Percentiles rank a stretch among this genome's conserved stretches.
These are phyloP conservation scores for Fusarium anthophilum DNA, from an alignment of 2,329 filamentous ascomycete species.

Conservation along the genomic window DNA sequence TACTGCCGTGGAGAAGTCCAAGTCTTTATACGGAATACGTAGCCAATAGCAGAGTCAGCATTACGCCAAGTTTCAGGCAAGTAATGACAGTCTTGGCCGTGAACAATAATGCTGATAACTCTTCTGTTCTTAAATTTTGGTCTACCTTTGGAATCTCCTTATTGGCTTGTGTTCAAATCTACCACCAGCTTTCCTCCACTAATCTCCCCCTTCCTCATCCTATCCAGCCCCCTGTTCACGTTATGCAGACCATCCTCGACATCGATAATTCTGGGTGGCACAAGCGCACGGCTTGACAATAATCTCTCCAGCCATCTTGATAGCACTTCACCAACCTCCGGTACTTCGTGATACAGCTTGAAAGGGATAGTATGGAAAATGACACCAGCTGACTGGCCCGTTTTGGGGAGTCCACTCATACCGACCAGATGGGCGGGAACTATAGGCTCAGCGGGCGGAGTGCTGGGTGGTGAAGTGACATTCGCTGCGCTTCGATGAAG, in stretches of 20 bases:
- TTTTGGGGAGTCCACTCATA: constrained; percentile 73
- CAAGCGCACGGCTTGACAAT: constrained; percentile 62
- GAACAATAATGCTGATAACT: not conserved
- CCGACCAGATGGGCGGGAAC: constrained; percentile 69
- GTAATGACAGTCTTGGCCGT: too few relatives aligned
- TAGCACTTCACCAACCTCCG: constrained; percentile 68
- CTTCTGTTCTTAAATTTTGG: not conserved
- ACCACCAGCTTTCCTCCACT: constrained; percentile 77
- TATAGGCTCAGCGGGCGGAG: constrained; percentile 45
- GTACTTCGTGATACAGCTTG: constrained; percentile 77
- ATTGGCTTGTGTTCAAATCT: constrained; percentile 21
- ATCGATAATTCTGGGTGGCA: constrained; percentile 72
- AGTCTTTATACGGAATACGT: constrained; percentile 5
- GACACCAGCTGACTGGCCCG: constrained; percentile 53
- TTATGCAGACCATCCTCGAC: constrained; percentile 70
- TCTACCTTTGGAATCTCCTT: not conserved
- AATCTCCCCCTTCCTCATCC: constrained; percentile 71
- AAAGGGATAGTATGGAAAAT: constrained; percentile 75
- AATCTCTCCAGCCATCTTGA: constrained; percentile 74
- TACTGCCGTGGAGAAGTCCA: not conserved
- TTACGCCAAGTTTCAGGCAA: not conserved
- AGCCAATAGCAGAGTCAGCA: not conserved
- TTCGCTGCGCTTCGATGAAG: constrained; percentile 49
- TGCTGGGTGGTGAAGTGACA: constrained; percentile 50
- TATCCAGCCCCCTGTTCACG: constrained; percentile 74